Percentiles rank a stretch among this genome's conserved stretches.
These are phyloP conservation scores for Botrytis byssoidea DNA, from an alignment of 2,329 filamentous ascomycete species.

Conservation along the genomic window DNA sequence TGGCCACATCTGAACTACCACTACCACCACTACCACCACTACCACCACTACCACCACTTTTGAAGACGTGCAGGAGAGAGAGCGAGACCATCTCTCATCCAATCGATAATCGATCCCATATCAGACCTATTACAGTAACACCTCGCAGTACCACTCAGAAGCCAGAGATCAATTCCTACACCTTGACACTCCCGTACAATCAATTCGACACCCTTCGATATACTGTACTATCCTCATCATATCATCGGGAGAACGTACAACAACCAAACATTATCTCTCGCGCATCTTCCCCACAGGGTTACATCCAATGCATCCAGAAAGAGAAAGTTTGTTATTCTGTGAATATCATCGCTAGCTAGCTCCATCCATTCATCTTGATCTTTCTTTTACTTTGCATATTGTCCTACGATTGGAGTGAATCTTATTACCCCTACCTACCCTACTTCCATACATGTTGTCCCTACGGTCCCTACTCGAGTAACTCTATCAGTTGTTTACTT, in stretches of 20 bases:
- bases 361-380: background rate
- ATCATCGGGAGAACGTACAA: background rate
- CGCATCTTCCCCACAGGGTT: background rate
- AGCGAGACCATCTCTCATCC: background rate
- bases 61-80: background rate
- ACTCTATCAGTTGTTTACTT: background rate
- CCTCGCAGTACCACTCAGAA: background rate
- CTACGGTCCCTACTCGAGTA: background rate
- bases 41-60: constrained; percentile 6
- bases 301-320: background rate
- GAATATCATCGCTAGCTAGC: constrained; percentile 11
- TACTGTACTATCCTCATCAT: background rate
- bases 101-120: constrained; percentile 6
- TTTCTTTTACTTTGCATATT: background rate
- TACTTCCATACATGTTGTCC: background rate
- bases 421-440: background rate
- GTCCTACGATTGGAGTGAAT: background rate
- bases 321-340: background rate
- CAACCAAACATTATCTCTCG: background rate
- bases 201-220: background rate
- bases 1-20: constrained; percentile 1
- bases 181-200: background rate
- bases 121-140: constrained; percentile 2
- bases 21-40: constrained; percentile 1
- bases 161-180: background rate